Evolutionary conservation across 2,329 filamentous ascomycete genomes (phyloP), one percentile per base, ranked within the genome.

Genomic region (Teratosphaeria nubilosa): DNA sequence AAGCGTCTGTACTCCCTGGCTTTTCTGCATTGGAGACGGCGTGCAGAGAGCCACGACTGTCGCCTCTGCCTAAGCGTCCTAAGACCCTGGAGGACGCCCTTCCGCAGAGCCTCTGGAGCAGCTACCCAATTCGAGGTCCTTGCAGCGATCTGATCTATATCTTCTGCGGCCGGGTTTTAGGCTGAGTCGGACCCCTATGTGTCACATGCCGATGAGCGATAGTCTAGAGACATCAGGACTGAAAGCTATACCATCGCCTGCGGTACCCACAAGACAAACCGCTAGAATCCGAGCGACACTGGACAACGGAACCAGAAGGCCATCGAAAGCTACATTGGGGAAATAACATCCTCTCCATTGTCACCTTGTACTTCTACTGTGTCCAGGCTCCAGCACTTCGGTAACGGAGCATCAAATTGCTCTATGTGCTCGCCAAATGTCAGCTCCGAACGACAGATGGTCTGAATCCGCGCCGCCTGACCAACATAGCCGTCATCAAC

Each of bases 401-500:
- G 25, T 20, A 30, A 13, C 51, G 22, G 51, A 53, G 51, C 51
- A 53, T 11, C 20, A 32, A 9, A 31, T 10, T 41, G 53, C 34
- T 27, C 13, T 16, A 60, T 60, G 59, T 58, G 53, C 20, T 53
- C 24, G 51, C 31, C 51, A 53, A 30, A 53, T 30, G 31, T 34
- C 51, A 53, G 31, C 22, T 34, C 22, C 16, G 20, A 53, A 53
- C 25, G 59, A 56, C 55, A 55, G 55, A 57, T 31, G 34, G 14
- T 57, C 55, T 24, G 55, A 34, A 52, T 57, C 55, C 11, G 20
- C 51, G 25, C 58, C 20, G 52, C 20, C 58, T 25, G 30, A 48
- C 4, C 57, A 55, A 53, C 27, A 27, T 56, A 16, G 48, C 16
- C 62, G 58, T 22, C 65, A 64, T 20, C 59, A 65, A 54, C 68